Evolutionary conservation across 331 rosid species (phyloP).

Genomic region (Erythrophleum ivorense): DNA sequence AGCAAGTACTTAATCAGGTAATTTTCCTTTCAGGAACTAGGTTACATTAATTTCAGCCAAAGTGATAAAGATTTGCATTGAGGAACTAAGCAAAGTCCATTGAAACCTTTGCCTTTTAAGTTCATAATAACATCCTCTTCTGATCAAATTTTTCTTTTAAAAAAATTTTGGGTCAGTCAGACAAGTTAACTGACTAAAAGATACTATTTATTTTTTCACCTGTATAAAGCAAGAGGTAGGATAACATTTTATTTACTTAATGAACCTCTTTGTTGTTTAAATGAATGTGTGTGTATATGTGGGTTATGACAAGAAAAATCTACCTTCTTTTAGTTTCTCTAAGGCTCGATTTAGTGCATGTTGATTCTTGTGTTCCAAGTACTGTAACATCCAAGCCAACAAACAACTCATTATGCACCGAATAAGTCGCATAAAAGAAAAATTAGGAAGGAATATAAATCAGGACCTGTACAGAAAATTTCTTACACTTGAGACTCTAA

Average conservation of each 20-base stretch:
- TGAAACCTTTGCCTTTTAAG: not conserved
- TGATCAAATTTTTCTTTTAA: not conserved
- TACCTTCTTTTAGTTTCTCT: slow-evolving; percentile 83
- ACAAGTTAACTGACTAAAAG: not conserved
- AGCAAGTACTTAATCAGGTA: not conserved
- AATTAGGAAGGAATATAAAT: not conserved
- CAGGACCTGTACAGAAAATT: not conserved
- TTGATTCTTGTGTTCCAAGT: slow-evolving; percentile 39
- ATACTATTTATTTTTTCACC: not conserved
- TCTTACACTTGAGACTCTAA: not conserved
- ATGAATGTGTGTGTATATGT: not conserved
- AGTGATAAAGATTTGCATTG: not conserved
- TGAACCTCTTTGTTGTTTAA: not conserved
- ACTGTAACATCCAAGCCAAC: slow-evolving; percentile 56
- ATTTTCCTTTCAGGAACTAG: not conserved
- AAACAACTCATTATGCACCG: slow-evolving; percentile 36
- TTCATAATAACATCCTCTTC: not conserved
- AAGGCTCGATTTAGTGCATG: slow-evolving; percentile 61
- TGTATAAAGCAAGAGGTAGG: not conserved
- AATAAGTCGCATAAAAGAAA: not conserved
- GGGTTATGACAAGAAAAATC: slow-evolving; percentile 12
- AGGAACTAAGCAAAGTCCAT: not conserved
- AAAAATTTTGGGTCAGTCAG: not conserved
- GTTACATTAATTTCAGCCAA: not conserved
- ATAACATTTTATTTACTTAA: not conserved